These are phyloP conservation scores for Daedaleopsis sinensis DNA, from an alignment of 768 basidiomycete species.

Conservation along the genomic window DNA sequence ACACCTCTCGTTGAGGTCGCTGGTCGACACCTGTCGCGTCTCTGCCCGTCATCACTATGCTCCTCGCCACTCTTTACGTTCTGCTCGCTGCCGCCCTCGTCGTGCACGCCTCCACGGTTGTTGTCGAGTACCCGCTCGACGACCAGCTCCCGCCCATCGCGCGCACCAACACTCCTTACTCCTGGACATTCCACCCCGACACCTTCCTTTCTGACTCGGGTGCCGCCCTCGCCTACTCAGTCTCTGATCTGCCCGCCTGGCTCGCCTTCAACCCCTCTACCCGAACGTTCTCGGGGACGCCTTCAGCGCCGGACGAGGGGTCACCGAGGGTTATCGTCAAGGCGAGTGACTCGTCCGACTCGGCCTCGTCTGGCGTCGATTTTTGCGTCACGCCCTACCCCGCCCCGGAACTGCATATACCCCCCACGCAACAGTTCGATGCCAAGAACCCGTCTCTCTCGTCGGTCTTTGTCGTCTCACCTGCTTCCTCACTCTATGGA, in stretches of 20 bases:
- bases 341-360: conserved; percentile 54
- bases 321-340: conserved; percentile 60
- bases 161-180: conserved; percentile 61
- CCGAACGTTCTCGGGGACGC: conserved; percentile 70
- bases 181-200: conserved; percentile 65
- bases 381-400: conserved; percentile 59
- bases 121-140: conserved; percentile 61
- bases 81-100: conserved; percentile 6
- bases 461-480: conserved; percentile 72
- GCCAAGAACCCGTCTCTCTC: conserved; percentile 65
- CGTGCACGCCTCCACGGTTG: conserved; percentile 33
- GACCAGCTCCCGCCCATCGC: conserved; percentile 82
- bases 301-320: conserved; percentile 64
- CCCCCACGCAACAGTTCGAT: conserved; percentile 64
- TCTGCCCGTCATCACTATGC: conserved; percentile 26
- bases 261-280: conserved; percentile 66
- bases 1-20: conserved; percentile 21
- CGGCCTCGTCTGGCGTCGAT: conserved; percentile 54
- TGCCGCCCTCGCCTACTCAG: conserved; percentile 50
- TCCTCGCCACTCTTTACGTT: conserved; percentile 22
- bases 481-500: conserved; percentile 54
- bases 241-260: conserved; percentile 71
- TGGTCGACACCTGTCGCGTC: conserved; percentile 24
- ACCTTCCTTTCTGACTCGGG: conserved; percentile 60
- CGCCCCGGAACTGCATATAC: conserved; percentile 53